phyloP scores from a whole-genome alignment of 768 basidiomycete genomes.

The Trametes cingulata region DNA sequence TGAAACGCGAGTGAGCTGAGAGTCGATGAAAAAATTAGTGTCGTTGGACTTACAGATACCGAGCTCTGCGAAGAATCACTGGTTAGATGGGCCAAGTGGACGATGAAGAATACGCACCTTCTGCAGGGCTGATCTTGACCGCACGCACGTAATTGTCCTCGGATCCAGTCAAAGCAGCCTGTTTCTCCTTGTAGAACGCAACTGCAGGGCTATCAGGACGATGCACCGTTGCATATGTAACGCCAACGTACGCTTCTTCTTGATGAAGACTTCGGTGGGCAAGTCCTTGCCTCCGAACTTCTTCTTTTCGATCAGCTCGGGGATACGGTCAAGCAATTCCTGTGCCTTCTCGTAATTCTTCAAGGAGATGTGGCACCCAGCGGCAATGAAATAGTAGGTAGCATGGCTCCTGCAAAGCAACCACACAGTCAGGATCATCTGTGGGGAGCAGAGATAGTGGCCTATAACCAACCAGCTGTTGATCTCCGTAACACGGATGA shows the following conservation, averaged over 20 bases:
- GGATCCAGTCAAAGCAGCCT: slow-evolving; percentile 53
- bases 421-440: too few relatives aligned
- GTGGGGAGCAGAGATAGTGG: too few relatives aligned
- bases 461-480: slow-evolving; percentile 74
- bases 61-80: slow-evolving; percentile 49
- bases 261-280: slow-evolving; percentile 76
- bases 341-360: slow-evolving; percentile 61
- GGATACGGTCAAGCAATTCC: slow-evolving; percentile 60
- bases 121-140: slow-evolving; percentile 68
- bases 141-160: slow-evolving; percentile 51
- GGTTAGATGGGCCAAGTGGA: too few relatives aligned
- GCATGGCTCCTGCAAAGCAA: slow-evolving; percentile 66
- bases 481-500: slow-evolving; percentile 61
- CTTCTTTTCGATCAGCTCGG: slow-evolving; percentile 55
- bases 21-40: not conserved
- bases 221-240: not conserved
- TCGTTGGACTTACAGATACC: slow-evolving; percentile 57
- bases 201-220: slow-evolving; percentile 43
- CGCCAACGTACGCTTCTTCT: slow-evolving; percentile 63
- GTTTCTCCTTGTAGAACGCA: slow-evolving; percentile 73
- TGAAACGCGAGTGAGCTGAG: slow-evolving; percentile 29
- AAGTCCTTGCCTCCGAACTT: slow-evolving; percentile 68
- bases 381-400: slow-evolving; percentile 77
- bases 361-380: slow-evolving; percentile 67
- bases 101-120: too few relatives aligned